phyloP scores from a whole-genome alignment of 1,284 basidiomycete species.

The Rhodofomes roseus region DNA sequence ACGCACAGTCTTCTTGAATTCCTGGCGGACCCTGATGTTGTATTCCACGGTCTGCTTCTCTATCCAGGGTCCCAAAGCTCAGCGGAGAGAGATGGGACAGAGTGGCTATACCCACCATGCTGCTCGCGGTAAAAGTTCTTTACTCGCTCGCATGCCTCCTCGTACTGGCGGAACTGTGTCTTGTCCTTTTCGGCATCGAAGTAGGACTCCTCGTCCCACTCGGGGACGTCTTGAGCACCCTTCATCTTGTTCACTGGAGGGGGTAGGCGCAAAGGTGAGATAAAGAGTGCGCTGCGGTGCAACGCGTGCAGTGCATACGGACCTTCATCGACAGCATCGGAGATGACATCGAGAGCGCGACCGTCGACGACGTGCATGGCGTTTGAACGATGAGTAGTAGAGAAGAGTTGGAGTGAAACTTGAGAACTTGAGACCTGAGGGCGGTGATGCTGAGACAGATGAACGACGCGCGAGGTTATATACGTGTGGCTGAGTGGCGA shows the following conservation, averaged over 20 bases:
- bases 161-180: constrained; percentile 66
- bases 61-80: constrained; percentile 25
- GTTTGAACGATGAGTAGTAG: neutral
- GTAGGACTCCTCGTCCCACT: constrained; percentile 57
- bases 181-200: constrained; percentile 83
- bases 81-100: neutral
- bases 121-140: constrained; percentile 88
- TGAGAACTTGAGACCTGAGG: neutral
- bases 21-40: constrained; percentile 74
- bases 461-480: neutral
- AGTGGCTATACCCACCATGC: constrained; percentile 50
- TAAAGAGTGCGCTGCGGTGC: neutral
- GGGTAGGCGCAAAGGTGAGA: neutral
- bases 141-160: constrained; percentile 82
- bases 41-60: constrained; percentile 87
- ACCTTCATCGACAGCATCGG: constrained; percentile 77
- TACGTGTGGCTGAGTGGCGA: neutral
- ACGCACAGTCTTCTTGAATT: constrained; percentile 62
- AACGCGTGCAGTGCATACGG: constrained; percentile 13
- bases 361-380: constrained; percentile 21
- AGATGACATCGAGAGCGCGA: constrained; percentile 56
- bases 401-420: neutral
- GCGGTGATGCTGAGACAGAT: neutral
- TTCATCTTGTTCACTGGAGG: constrained; percentile 63
- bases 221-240: constrained; percentile 26